Conservation (phyloP, 2,329 filamentous ascomycete genomes). For the Fusarium torulosum region DNA sequence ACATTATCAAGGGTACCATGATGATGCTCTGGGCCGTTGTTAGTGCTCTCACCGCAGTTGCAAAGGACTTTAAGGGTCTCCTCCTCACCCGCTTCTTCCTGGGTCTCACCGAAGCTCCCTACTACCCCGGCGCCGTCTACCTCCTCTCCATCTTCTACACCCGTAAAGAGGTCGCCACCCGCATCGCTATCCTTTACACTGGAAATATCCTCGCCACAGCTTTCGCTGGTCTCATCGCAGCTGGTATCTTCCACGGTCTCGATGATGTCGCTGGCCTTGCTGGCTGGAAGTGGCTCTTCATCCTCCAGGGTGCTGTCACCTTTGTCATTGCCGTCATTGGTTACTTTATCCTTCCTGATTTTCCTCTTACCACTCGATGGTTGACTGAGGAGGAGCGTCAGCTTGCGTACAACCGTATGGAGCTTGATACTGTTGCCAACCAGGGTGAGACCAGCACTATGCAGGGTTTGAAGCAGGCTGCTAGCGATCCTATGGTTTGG, state of each 20-base stretch:
- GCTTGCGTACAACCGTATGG: conserved; percentile 57
- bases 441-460: conserved; percentile 56
- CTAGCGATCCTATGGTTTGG: conserved; percentile 61
- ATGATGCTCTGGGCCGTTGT: conserved; percentile 64
- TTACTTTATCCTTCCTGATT: conserved; percentile 52
- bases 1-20: conserved; percentile 50
- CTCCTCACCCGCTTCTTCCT: conserved; percentile 61
- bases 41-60: conserved; percentile 60
- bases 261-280: conserved; percentile 45
- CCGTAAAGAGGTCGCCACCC: conserved; percentile 59
- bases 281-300: conserved; percentile 66
- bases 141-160: conserved; percentile 68
- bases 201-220: conserved; percentile 54
- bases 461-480: conserved; percentile 59
- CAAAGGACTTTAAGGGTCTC: conserved; percentile 62
- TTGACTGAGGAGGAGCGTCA: conserved; percentile 60
- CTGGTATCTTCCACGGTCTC: conserved; percentile 56
- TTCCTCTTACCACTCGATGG: conserved; percentile 58
- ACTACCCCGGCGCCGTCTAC: conserved; percentile 53
- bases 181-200: conserved; percentile 61
- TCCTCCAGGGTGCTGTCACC: conserved; percentile 70
- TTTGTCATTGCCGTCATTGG: conserved; percentile 47
- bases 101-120: conserved; percentile 58
- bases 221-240: conserved; percentile 60
- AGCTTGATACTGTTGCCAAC: conserved; percentile 61